Evolutionary conservation across 2,329 filamentous ascomycete genomes (phyloP).

Genomic region (Trichoderma endophyticum): DNA sequence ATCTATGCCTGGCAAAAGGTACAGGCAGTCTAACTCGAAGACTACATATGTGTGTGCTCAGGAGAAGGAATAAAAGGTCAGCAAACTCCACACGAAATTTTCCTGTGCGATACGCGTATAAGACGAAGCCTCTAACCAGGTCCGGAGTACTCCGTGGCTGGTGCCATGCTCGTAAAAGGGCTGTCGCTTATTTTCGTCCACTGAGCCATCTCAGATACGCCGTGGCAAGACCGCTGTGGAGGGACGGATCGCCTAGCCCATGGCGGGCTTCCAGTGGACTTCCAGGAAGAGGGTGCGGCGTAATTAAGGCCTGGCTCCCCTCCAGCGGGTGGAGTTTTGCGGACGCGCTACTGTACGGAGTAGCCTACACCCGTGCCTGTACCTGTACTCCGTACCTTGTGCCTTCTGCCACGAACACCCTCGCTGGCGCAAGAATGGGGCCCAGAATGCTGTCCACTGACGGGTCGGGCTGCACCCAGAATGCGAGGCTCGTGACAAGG

Average conservation of each 20-base stretch:
- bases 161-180: background rate
- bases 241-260: constrained; percentile 1
- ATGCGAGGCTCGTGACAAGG: constrained; percentile 2
- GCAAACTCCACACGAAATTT: background rate
- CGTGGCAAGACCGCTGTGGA: background rate
- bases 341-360: constrained; percentile 11
- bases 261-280: background rate
- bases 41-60: background rate
- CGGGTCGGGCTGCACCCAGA: constrained; percentile 14
- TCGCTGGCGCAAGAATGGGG: background rate
- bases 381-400: background rate
- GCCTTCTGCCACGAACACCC: background rate
- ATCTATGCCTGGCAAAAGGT: background rate
- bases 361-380: background rate
- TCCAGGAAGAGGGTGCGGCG: background rate
- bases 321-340: constrained; percentile 8
- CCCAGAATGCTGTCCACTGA: background rate
- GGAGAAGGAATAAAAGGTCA: background rate
- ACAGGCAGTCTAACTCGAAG: background rate
- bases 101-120: constrained; percentile 3
- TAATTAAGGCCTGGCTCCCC: constrained; percentile 9
- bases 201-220: background rate
- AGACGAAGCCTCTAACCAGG: background rate
- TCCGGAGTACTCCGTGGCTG: background rate
- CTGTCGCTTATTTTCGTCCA: constrained; percentile 4